Base-by-base conservation (phyloP, 352 stramenopile genomes). In the Pythium chondricola region DNA sequence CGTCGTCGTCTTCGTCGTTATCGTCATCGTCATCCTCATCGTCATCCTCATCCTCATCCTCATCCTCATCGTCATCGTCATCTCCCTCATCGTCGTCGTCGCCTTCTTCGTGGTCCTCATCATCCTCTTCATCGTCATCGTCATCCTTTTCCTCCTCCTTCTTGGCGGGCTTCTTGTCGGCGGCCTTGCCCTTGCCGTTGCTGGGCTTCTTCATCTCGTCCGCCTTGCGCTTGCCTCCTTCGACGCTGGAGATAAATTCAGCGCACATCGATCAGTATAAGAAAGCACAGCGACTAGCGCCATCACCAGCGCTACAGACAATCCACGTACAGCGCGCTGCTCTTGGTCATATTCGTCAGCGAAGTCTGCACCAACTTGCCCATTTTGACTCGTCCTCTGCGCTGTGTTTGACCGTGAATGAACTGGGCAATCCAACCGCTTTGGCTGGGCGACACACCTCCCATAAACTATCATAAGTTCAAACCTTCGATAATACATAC, bases 81-180 rank as follows among this genome's bases (percentile, higher is more conserved):
- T 76, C 59, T 0, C 75, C 61, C 2, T 76, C 66, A 0, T 72
- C 71, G 0, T 77, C 71, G 0, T 72, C 70, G 0, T 75, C 74
- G 0, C 72, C 70, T 0, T 80, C 75, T 0, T 80, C 67, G 0
- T 85, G 72, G 0, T 83, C 67, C 0, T 83, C 70, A 0, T 71
- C 61, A 0, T 81, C 63, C 0, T 83, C 71, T 1, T 82, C 67
- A 0, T 68, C 54, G 7, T 78, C 58, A 1, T 77, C 52, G 5
- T 74, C 33, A 14, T 68, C 54, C 17, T 71, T 48, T 2, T 65
- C 52, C 9, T 63, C 42, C 31, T 60, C 37, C 8, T 62, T 48
- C 40, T 57, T 48, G 48, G 78, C 69, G 26, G 48, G 26, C 32
- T 52, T 52, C 18, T 56, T 47, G 31, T 41, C 30, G 47, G 69